Conservation (phyloP, 164 flowering plant genomes). For the Berberis vulgaris region DNA sequence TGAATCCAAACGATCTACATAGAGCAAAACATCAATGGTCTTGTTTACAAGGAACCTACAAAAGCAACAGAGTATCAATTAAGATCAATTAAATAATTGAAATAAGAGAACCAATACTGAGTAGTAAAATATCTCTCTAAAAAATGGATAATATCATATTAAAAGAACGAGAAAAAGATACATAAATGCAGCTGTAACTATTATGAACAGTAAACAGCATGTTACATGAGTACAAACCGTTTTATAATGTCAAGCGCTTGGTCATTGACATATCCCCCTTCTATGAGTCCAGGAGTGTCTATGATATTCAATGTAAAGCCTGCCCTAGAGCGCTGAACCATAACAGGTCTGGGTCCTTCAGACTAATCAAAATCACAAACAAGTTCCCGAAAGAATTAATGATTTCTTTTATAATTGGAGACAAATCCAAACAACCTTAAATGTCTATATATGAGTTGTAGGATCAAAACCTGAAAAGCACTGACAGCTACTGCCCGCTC, state of each 20-base stretch:
- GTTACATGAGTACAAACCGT: conserved; percentile 32
- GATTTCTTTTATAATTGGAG: background rate
- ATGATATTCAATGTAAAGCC: conserved; percentile 79
- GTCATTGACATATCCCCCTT: conserved; percentile 87
- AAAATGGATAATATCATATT: no score
- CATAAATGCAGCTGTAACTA: no score
- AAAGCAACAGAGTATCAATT: conserved; percentile 5
- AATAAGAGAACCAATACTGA: background rate
- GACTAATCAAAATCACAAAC: conserved; percentile 33
- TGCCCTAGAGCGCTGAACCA: conserved; percentile 64
- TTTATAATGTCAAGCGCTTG: conserved; percentile 76
- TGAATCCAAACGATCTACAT: conserved; percentile 90
- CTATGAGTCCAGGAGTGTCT: conserved; percentile 94
- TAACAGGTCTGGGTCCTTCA: conserved; percentile 71
- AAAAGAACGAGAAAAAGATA: no score
- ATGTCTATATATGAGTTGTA: background rate
- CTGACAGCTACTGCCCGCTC: conserved; percentile 80
- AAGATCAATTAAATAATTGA: background rate
- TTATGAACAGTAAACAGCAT: no score
- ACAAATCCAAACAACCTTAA: background rate
- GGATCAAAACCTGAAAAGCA: conserved; percentile 66
- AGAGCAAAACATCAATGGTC: conserved; percentile 89
- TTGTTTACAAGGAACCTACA: conserved; percentile 84
- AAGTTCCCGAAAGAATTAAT: background rate
- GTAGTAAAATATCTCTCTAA: no score